Evolutionary conservation across 2,329 filamentous ascomycete species (phyloP), one percentile per base, ranked within the genome.

Genomic region (Beauveria rudraprayagi): DNA sequence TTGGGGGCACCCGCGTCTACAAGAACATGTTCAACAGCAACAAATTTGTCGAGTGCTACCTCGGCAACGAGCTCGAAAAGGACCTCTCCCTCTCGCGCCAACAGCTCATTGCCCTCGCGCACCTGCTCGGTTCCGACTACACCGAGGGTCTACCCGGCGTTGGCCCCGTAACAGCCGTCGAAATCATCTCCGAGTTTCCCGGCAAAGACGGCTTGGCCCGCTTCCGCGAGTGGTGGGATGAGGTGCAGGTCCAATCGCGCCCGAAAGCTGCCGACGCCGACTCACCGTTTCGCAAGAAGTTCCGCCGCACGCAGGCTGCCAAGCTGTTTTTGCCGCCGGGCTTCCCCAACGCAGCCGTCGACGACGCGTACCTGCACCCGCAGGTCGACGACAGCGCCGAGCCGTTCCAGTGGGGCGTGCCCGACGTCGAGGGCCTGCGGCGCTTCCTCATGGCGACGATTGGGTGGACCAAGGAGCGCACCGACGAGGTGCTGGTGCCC

Each of bases 1-100:
- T 99, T 72, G 95, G 94, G 19, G 95, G 94, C 43, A 99, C 92
- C 0, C 83, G 93, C 19, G 89, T 99, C 24, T 99, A 99, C 80
- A 99, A 99, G 74, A 99, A 99, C 78, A 96, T 99, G 92, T 99
- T 99, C 80, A 99, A 97, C 74, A 88, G 91, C 68, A 94, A 94
- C 73, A 99, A 99, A 72, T 96, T 91, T 68, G 94, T 99, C 47
- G 94, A 99, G 76, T 97, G 94, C 75, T 99, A 97, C 71, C 82
- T 99, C 10, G 77, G 86, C 2, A 80, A 78, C 0, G 94, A 99
- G 69, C 79, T 99, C 0, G 91, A 96, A 68, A 89, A 89, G 67
- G 95, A 99, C 68, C 88, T 97, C 64, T 91, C 90, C 0, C 83
- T 99, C 0, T 88, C 90, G 3, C 85, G 93, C n/a, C 82, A 88